Conservation (phyloP, 257 asterid genomes). For the Salvia hispanica region DNA sequence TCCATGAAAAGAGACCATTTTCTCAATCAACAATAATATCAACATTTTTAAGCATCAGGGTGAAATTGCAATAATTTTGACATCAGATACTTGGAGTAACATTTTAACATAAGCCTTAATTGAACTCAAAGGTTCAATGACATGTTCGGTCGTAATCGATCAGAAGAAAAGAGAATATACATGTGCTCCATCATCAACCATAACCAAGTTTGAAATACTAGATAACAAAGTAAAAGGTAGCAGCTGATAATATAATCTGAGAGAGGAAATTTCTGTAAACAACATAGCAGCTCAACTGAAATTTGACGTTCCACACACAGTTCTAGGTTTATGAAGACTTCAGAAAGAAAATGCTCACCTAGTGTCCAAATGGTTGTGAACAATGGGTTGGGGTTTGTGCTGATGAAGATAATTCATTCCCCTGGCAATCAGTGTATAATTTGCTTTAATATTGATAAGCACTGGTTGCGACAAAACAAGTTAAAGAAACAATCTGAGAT, state of each 20-base stretch:
- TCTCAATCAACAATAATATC: too few species aligned
- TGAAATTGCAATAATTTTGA: neutral
- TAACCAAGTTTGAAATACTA: neutral
- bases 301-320: neutral
- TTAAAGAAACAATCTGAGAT: neutral
- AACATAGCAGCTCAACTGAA: neutral
- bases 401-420: conserved; percentile 71
- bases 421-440: conserved; percentile 39
- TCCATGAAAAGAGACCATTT: too few species aligned
- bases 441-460: conserved; percentile 1
- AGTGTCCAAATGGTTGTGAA: conserved; percentile 57
- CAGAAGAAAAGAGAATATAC: neutral
- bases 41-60: too few species aligned
- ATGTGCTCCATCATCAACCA: conserved; percentile 6
- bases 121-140: neutral
- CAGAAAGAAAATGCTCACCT: conserved; percentile 33
- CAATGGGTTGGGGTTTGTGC: conserved; percentile 66
- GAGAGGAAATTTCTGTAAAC: neutral
- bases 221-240: neutral
- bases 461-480: neutral
- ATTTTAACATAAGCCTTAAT: too few species aligned
- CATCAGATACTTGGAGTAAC: neutral
- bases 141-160: neutral
- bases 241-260: neutral
- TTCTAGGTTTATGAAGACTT: neutral